Evolutionary conservation across 164 flowering plant species (phyloP).

Genomic region (Houttuynia cordata): DNA sequence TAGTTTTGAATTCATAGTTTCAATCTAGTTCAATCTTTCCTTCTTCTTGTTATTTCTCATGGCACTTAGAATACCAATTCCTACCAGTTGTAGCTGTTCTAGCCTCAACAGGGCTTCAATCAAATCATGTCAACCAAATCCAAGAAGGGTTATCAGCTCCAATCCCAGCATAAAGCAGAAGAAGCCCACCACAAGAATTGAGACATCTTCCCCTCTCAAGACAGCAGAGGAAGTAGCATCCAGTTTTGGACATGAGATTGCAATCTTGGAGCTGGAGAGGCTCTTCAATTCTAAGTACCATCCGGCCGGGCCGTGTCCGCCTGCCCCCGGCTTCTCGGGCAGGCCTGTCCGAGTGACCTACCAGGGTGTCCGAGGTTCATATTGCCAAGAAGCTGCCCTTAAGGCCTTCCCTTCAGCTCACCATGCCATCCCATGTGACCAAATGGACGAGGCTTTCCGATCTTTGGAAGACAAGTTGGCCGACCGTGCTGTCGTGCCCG

Average conservation of each 20-base stretch:
- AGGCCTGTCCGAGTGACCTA: conserved; percentile 17
- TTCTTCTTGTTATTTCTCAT: not conserved
- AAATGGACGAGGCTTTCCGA: conserved; percentile 22
- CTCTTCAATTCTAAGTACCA: conserved; percentile 6
- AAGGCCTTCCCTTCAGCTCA: conserved; percentile 15
- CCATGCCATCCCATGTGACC: conserved; percentile 10
- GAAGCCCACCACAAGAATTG: not conserved
- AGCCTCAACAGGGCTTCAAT: not conserved
- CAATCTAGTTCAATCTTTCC: too few relatives aligned
- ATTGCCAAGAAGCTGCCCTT: conserved; percentile 24
- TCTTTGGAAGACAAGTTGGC: conserved; percentile 16
- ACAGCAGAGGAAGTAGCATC: conserved; percentile 4
- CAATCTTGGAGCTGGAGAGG: conserved; percentile 14
- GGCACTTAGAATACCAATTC: conserved; percentile 3
- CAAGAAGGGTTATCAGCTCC: not conserved
- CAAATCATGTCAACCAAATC: not conserved
- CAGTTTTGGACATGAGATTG: conserved; percentile 3
- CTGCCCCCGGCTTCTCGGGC: conserved; percentile 2
- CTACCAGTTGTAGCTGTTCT: not conserved
- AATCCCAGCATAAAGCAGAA: conserved; percentile 1
- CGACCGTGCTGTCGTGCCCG: conserved; percentile 17
- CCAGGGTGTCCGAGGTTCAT: conserved; percentile 22
- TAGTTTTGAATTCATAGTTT: too few relatives aligned
- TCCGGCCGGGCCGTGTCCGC: conserved; percentile 5
- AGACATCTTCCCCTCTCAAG: not conserved